Evolutionary conservation across 176 grass and related monocot genomes (phyloP), one percentile per base, ranked within the genome.

Genomic region (Urochloa ruziziensis): DNA sequence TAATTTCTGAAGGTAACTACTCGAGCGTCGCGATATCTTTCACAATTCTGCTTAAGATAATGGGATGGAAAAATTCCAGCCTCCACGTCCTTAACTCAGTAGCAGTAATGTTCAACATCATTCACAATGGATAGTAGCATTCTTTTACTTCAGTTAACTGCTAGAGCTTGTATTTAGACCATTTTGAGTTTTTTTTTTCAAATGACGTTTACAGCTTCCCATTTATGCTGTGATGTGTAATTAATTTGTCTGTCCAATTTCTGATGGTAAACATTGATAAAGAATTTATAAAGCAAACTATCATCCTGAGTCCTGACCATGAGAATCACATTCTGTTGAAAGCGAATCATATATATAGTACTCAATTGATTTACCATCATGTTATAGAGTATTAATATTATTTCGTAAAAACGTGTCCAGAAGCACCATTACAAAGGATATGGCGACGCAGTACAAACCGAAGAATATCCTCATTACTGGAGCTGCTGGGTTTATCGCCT

Each of bases 391-490:
- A 42, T 82, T 82, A n/a, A 62, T 69, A n/a, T 15, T 51, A 4
- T 82, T 59, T 52, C 29, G 16, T 63, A 40, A 13, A 52, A 21
- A 7, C 6, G 7, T 52, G 16, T 66, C 25, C 32, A n/a, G 24
- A 70, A 77, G 47, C 52, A 69, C 67, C 18, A 71, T 16, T 72
- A 25, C 43, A 32, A 60, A 80, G 81, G 81, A 62, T 57, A 91
- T 88, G 88, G 80, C 74, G 11, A 73, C 68, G 1, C 39, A 74
- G 10, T 89, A 91, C 60, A 87, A 68, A 42, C 92, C 92, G n/a
- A 89, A 94, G 83, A 94, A 84, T 84, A 91, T 94, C 72, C 89
- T 94, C 42, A 91, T 94, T 53, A 94, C 92, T 0, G 92, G 92
- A 32, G 89, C 92, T 27, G 92, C 87, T 74, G 92, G 92, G 14